These are phyloP conservation scores for Epichloe sibirici DNA, from an alignment of 2,329 filamentous ascomycete genomes.

Conservation along the genomic window DNA sequence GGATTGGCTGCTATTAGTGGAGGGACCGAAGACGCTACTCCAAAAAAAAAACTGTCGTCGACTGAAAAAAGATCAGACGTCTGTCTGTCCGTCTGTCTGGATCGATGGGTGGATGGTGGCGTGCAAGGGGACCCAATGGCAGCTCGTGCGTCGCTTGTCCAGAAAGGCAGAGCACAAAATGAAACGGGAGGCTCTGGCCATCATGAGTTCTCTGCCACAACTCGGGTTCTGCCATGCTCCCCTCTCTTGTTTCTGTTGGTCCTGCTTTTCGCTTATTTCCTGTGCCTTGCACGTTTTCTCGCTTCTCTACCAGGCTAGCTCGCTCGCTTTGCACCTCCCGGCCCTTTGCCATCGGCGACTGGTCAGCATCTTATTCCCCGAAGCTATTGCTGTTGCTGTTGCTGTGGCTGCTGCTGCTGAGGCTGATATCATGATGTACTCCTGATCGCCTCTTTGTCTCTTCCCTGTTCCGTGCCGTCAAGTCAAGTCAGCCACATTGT, in stretches of 20 bases:
- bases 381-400: no score
- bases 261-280: neutral
- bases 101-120: neutral
- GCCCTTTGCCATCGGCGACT: no score
- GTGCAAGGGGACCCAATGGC: neutral
- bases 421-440: neutral
- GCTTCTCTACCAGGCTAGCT: no score
- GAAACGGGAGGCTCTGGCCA: conserved; percentile 4
- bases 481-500: neutral
- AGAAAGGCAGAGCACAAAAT: neutral
- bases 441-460: neutral
- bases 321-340: no score
- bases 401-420: no score
- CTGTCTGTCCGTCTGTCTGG: neutral
- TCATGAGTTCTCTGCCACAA: neutral
- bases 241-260: neutral
- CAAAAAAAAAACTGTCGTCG: neutral
- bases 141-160: conserved; percentile 3
- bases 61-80: neutral
- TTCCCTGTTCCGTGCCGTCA: neutral
- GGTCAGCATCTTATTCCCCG: no score
- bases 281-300: neutral
- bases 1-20: conserved; percentile 1
- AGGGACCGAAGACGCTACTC: neutral
- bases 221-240: neutral